Percentiles rank a stretch among this genome's conserved stretches.
These are phyloP conservation scores for Calonectria leucothoes DNA, from an alignment of 2,329 filamentous ascomycete genomes.

Conservation along the genomic window DNA sequence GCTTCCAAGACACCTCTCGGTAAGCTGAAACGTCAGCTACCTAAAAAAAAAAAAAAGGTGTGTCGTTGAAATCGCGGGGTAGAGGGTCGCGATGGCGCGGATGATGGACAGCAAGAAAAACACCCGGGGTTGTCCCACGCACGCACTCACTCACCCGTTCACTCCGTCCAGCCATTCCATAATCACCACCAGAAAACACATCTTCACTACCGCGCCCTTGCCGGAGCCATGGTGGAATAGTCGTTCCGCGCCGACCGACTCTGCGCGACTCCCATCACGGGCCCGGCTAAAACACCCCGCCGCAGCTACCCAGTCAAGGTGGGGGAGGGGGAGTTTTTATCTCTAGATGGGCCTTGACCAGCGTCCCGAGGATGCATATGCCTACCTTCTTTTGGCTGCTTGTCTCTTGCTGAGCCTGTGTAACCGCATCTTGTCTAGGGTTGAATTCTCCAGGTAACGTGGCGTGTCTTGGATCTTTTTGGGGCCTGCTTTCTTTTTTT, in stretches of 20 bases:
- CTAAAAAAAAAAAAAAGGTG: not conserved
- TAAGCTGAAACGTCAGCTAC: slow-evolving; percentile 4
- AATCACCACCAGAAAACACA: not conserved
- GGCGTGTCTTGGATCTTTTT: not conserved
- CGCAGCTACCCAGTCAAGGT: not conserved
- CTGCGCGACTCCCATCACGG: slow-evolving; percentile 3
- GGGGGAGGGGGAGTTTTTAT: not conserved
- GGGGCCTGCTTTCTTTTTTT: not conserved
- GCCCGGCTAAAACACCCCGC: not conserved
- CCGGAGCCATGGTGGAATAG: not conserved
- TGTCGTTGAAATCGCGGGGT: slow-evolving; percentile 1
- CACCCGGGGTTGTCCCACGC: not conserved
- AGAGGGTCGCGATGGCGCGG: not conserved
- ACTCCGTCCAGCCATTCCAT: not conserved
- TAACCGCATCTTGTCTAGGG: not conserved
- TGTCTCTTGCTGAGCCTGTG: slow-evolving; percentile 4
- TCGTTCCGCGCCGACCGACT: not conserved
- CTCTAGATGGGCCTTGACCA: slow-evolving; percentile 7
- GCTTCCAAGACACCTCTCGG: not conserved
- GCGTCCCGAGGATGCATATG: slow-evolving; percentile 3
- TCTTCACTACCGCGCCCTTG: not conserved
- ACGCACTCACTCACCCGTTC: not conserved
- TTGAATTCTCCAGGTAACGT: not conserved
- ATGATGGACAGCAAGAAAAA: not conserved
- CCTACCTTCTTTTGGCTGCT: slow-evolving; percentile 1